Base-by-base conservation (phyloP, 331 rosid species). In the Malus hybrid region DNA sequence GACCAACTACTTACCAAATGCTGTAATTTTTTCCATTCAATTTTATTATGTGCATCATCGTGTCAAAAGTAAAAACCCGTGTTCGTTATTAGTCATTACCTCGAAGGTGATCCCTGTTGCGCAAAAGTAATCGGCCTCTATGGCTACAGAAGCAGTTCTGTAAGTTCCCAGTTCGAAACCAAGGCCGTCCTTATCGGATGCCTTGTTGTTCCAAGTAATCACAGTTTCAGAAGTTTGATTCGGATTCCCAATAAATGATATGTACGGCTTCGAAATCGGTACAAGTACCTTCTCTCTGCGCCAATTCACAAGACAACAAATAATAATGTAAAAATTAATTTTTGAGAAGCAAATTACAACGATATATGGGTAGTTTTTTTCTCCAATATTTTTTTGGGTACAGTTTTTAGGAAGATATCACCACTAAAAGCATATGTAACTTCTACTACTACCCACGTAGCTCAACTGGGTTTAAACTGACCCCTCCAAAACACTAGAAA, bases 251-350 rank as follows among this genome's bases (percentile, higher is more conserved):
- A 92, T 84, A 31, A 94, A 86, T 65, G 99, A 94, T 65, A 94
- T 76, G 77, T 86, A 90, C 73, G 97, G 96, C 76, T 92, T 94
- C n/a, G 70, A 79, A 19, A 9, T 83, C 71, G 96, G 93, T 75
- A 94, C 88, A 33, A 54, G 24, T 50, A 94, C 91, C 85, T 87
- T 94, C 70, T 94, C 99, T 59, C 99, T 92, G 90, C 85, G 84
- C 22, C 65, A 46, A 18, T 44, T 73, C 12, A 64, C 69, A 50
- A 65, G 3, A 76, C 59, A 8, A 69, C 10, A 12, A 13, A 10
- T 28, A 14, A 22, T 2, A 8, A 2, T 10, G 19, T 20, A 27
- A 34, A 46, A 39, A 42, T 27, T 20, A 19, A 10, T 34, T 20
- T 28, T 13, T 12, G 31, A 3, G 48, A 42, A 10, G 14, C 48